phyloP scores from a whole-genome alignment of 2,329 filamentous ascomycete genomes.

The Coniosporium tulheliwenetii region DNA sequence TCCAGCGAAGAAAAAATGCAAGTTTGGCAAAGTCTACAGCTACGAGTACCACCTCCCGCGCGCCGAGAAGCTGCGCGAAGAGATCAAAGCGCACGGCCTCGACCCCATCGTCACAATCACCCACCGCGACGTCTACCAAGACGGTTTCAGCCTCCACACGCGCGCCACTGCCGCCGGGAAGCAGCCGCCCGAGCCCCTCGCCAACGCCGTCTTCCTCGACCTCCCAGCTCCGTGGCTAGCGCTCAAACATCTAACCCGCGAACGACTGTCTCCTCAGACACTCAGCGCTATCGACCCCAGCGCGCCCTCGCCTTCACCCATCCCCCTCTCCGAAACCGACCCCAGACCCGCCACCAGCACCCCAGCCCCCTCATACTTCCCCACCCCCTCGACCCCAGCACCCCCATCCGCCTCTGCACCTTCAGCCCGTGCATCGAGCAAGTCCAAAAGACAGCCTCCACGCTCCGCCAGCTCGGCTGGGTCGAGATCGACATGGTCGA shows the following conservation, averaged over 20 bases:
- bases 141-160: conserved; percentile 47
- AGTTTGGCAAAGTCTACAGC: conserved; percentile 58
- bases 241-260: conserved; percentile 55
- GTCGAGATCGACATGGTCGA: conserved; percentile 89
- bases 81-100: conserved; percentile 54
- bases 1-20: conserved; percentile 14
- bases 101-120: conserved; percentile 53
- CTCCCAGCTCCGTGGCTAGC: conserved; percentile 71
- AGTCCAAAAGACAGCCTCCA: conserved; percentile 70
- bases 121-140: conserved; percentile 63
- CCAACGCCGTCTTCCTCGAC: conserved; percentile 63
- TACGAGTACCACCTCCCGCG: conserved; percentile 69
- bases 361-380: conserved; percentile 4
- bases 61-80: conserved; percentile 51
- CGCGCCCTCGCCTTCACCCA: not conserved
- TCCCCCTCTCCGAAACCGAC: not conserved
- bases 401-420: conserved; percentile 67
- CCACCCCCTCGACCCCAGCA: conserved; percentile 51
- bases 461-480: conserved; percentile 72
- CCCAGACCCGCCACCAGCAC: not conserved
- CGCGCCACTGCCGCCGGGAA: conserved; percentile 7
- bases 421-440: conserved; percentile 98
- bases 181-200: conserved; percentile 39
- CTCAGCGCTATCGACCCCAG: conserved; percentile 1
- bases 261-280: conserved; percentile 9